These are phyloP conservation scores for Lasiodiplodia sp. DNA, from an alignment of 2,329 filamentous ascomycete species.

Conservation along the genomic window DNA sequence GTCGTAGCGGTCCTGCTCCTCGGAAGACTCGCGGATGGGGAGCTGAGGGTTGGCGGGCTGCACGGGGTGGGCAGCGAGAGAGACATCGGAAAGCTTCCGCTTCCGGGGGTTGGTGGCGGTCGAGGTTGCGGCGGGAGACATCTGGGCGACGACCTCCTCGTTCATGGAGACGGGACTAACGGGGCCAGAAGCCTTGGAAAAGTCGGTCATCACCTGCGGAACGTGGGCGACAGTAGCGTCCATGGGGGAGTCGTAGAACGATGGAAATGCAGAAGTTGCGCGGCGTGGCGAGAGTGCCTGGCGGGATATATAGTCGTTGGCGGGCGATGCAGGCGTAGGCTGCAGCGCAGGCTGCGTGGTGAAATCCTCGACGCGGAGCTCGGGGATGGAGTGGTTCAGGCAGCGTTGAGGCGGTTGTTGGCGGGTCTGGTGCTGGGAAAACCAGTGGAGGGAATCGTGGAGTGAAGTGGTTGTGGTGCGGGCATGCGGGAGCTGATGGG, in stretches of 20 bases:
- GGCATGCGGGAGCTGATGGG: not conserved
- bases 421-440: not conserved
- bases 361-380: constrained; percentile 19
- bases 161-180: constrained; percentile 22
- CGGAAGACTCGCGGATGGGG: constrained; percentile 13
- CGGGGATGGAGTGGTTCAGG: constrained; percentile 1
- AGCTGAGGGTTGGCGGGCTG: constrained; percentile 15
- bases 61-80: constrained; percentile 10
- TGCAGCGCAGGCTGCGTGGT: constrained; percentile 5
- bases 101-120: constrained; percentile 23
- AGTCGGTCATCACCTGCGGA: constrained; percentile 22
- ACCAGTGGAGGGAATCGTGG: not conserved
- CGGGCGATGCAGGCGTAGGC: constrained; percentile 18
- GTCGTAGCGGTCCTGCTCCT: constrained; percentile 28
- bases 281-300: constrained; percentile 8
- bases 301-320: constrained; percentile 20
- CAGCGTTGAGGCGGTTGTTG: not conserved
- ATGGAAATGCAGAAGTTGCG: not conserved
- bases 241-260: constrained; percentile 9
- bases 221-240: constrained; percentile 8
- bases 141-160: constrained; percentile 10
- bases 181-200: constrained; percentile 23
- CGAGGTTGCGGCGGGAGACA: constrained; percentile 21
- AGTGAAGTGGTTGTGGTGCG: not conserved
- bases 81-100: constrained; percentile 28